These are phyloP conservation scores for Neofusicoccum kwambonambiense DNA, from an alignment of 2,329 filamentous ascomycete genomes.

Conservation along the genomic window DNA sequence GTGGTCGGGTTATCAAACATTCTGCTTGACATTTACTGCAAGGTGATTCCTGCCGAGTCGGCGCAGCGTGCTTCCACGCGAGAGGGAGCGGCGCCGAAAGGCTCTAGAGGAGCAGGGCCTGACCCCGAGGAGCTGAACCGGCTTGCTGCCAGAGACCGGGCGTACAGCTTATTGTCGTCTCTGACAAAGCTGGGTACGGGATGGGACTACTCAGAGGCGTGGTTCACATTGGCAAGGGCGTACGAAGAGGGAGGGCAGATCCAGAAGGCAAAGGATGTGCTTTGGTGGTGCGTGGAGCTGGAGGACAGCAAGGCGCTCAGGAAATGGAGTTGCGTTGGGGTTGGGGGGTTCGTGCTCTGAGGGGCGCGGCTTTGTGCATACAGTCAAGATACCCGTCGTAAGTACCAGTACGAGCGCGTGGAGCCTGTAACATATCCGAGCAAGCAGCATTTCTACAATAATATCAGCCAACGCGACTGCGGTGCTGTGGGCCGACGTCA, in stretches of 20 bases:
- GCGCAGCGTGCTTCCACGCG: slow-evolving; percentile 25
- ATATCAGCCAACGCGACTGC: not conserved
- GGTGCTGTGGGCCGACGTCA: not conserved
- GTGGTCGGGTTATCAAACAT: slow-evolving; percentile 83
- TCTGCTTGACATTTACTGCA: slow-evolving; percentile 78
- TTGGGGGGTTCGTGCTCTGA: slow-evolving; percentile 18
- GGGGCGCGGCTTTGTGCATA: not conserved
- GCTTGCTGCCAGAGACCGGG: slow-evolving; percentile 85
- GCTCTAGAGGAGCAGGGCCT: slow-evolving; percentile 18
- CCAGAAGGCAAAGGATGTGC: slow-evolving; percentile 84
- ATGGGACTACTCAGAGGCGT: slow-evolving; percentile 92
- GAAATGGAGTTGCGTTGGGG: slow-evolving; percentile 68
- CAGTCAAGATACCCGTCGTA: slow-evolving; percentile 18
- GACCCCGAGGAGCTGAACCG: slow-evolving; percentile 70
- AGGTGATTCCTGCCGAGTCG: slow-evolving; percentile 60
- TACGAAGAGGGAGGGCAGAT: slow-evolving; percentile 84
- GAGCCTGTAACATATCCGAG: slow-evolving; percentile 7
- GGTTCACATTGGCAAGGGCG: slow-evolving; percentile 82
- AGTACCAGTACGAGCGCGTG: slow-evolving; percentile 12
- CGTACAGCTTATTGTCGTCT: slow-evolving; percentile 76
- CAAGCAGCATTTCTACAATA: slow-evolving; percentile 3
- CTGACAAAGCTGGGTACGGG: slow-evolving; percentile 82
- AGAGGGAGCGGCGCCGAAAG: not conserved
- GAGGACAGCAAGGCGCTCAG: slow-evolving; percentile 82
- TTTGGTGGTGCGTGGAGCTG: slow-evolving; percentile 97